phyloP scores from a whole-genome alignment of 305 asterid species.

The Solanum hybrid region DNA sequence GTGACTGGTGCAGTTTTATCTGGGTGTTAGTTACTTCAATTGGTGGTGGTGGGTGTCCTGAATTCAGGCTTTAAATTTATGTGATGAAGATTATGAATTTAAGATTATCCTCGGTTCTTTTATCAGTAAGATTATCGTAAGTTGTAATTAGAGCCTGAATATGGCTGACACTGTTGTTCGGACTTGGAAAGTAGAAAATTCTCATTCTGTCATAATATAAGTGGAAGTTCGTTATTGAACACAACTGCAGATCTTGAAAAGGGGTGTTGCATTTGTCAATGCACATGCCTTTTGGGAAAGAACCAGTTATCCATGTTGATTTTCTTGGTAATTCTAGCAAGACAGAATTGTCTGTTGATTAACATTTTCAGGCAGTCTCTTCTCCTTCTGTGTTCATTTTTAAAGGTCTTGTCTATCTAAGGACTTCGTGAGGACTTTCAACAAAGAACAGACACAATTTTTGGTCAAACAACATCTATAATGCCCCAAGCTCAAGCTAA shows the following conservation, averaged over 20 bases:
- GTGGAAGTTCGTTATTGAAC: not conserved
- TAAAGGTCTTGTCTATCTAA: not conserved
- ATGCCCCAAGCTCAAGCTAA: not conserved
- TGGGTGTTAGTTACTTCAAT: not conserved
- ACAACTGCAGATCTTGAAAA: not conserved
- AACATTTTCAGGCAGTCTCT: not conserved
- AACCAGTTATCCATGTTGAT: not conserved
- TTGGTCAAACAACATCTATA: not conserved
- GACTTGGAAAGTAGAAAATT: not conserved
- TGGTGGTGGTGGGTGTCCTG: not conserved
- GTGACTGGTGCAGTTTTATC: not conserved
- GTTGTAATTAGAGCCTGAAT: not conserved
- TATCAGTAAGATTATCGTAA: not conserved
- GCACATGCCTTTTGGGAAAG: not conserved
- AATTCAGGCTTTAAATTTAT: not conserved
- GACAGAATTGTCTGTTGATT: not conserved
- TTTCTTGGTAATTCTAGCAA: not conserved
- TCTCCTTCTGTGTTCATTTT: not conserved
- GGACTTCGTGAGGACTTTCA: not conserved
- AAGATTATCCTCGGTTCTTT: not conserved
- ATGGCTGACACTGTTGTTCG: not conserved
- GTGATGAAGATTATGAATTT: not conserved
- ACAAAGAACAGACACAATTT: not conserved
- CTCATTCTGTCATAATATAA: not conserved
- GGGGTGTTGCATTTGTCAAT: not conserved